Percentiles rank a stretch among this genome's conserved stretches.
phyloP scores from a whole-genome alignment of 139 green algal genomes.

The Axilococcus clingmanii region DNA sequence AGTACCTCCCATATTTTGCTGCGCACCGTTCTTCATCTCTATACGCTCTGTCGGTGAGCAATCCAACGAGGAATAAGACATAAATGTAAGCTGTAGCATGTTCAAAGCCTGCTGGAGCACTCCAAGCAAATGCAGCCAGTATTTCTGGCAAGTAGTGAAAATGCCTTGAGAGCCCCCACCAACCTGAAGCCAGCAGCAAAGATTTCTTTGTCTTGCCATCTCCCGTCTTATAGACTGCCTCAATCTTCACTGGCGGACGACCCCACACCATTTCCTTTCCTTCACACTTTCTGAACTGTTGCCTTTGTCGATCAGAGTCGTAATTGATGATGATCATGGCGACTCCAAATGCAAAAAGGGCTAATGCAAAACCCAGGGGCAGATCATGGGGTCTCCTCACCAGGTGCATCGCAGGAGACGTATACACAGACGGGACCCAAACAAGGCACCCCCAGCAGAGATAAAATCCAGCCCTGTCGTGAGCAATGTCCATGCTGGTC shows the following conservation, averaged over 20 bases:
- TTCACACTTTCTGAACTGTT: constrained; percentile 39
- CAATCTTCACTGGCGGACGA: not conserved
- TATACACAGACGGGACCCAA: constrained; percentile 69
- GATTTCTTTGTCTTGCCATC: constrained; percentile 2
- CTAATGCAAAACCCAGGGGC: constrained; percentile 8
- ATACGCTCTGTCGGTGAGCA: constrained; percentile 50
- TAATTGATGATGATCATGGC: constrained; percentile 65
- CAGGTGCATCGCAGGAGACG: constrained; percentile 57
- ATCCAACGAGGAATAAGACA: constrained; percentile 51
- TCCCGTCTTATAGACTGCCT: not conserved
- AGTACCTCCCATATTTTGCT: constrained; percentile 60
- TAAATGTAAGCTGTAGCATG: constrained; percentile 49
- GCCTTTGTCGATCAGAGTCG: constrained; percentile 56
- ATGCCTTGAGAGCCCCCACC: constrained; percentile 61
- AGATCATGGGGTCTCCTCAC: constrained; percentile 38
- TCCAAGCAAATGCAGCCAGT: constrained; percentile 58
- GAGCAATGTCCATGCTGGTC: constrained; percentile 68
- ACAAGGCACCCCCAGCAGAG: constrained; percentile 50
- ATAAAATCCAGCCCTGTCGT: constrained; percentile 75
- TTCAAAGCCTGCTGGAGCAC: constrained; percentile 20
- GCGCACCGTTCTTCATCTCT: constrained; percentile 52
- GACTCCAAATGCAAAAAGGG: constrained; percentile 24
- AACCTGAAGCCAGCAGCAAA: constrained; percentile 15
- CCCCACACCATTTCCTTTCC: constrained; percentile 11
- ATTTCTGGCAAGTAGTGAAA: constrained; percentile 80